A percentile compares a stretch with the other conserved stretches of the same genome.
These are phyloP conservation scores for Neurospora cerealis DNA, from an alignment of 495 filamentous ascomycete species.

Conservation along the genomic window DNA sequence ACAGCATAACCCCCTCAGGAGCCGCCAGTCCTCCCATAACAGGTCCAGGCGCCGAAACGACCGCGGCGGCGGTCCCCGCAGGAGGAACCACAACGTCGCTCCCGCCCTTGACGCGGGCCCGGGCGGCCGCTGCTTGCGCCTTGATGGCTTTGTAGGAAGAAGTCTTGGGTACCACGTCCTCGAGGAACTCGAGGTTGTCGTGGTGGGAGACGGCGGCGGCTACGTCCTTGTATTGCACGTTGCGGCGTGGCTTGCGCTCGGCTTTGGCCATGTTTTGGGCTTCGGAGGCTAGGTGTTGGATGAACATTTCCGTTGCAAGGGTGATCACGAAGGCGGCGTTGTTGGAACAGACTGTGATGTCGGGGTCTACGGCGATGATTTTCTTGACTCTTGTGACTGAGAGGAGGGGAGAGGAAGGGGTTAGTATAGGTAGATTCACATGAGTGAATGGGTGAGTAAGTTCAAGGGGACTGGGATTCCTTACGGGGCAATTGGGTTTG, in stretches of 20 bases:
- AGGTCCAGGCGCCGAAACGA: not conserved
- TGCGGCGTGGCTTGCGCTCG: conserved; percentile 83
- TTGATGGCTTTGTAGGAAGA: conserved; percentile 72
- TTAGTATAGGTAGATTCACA: conserved; percentile 1
- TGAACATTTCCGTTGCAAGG: conserved; percentile 94
- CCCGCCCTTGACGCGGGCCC: conserved; percentile 29
- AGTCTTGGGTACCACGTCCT: conserved; percentile 83
- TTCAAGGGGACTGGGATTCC: conserved; percentile 16
- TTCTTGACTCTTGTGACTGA: conserved; percentile 81
- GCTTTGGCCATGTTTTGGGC: conserved; percentile 80
- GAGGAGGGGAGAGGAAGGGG: conserved; percentile 32
- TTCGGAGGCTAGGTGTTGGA: conserved; percentile 80
- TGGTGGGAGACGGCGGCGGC: conserved; percentile 79
- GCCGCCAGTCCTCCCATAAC: not conserved
- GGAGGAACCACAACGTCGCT: not conserved
- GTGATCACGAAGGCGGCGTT: conserved; percentile 94
- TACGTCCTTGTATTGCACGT: conserved; percentile 95
- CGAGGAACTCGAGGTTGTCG: conserved; percentile 91
- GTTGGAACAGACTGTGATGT: conserved; percentile 74
- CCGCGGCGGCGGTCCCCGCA: not conserved
- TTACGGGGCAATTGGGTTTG: conserved; percentile 75
- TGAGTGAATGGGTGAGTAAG: not conserved
- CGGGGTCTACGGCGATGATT: conserved; percentile 80
- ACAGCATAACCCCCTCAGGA: not conserved
- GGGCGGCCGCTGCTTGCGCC: conserved; percentile 33